Base-by-base conservation (phyloP, 2,329 filamentous ascomycete species). In the Epichloe scottii region DNA sequence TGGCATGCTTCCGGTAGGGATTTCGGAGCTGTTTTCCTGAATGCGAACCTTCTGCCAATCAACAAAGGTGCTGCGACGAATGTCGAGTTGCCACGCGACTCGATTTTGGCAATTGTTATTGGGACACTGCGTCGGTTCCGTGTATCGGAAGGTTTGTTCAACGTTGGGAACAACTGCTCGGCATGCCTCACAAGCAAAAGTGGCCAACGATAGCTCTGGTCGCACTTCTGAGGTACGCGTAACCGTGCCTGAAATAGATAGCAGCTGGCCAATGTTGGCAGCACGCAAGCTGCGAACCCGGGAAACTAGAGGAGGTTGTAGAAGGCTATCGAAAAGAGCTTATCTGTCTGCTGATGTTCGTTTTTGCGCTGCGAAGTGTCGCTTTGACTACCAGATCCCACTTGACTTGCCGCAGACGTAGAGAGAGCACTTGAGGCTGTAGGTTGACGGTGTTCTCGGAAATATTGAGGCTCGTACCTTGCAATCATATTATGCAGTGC, bases 11-110 rank as follows among this genome's bases (percentile, higher is more conserved):
- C 93, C 93, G 0, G 93, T 98, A 0, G 93, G 93, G 38, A 98
- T 98, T 66, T 98, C 93, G 4, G 91, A 91, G 58, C 89, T 95
- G 71, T 97, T 98, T 68, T 98, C 93, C 69, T 98, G 93, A 55
- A 97, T 89, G 56, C 94, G 87, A 23, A 97, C 89, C 67, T 97
- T 97, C 66, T 98, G 93, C 93, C 93, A 98, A 70, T 98, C 93
- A 55, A 98, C 87, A 65, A 98, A 98, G 0, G 90, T 97, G 67
- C 90, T 96, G 67, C 95, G 91, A 42, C 89, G 79, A 62, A 98
- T 96, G 60, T 98, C 91, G n/a, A 98, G 72, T 57, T 89, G 83
- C 93, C 93, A 98, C n/a, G 87, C 89, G 53, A 84, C 73, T 26
- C 93, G 84, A 70, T 98, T 98, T 60, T 84, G 84, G 66, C 93